These are phyloP conservation scores for Testicularia cyperi DNA, from an alignment of 1,284 basidiomycete species.

Conservation along the genomic window DNA sequence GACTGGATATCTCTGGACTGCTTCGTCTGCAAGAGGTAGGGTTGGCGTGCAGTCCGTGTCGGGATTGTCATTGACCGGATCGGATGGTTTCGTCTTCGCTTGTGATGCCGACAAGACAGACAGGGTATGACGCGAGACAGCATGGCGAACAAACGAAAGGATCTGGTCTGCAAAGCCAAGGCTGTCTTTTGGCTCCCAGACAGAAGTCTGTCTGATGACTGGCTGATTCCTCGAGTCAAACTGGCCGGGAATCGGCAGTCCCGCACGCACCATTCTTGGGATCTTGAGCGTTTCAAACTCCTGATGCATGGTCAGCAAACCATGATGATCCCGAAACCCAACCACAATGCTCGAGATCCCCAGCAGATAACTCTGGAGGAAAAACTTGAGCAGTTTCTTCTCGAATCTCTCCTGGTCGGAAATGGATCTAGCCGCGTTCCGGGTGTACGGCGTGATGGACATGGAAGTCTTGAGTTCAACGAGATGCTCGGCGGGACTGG, in stretches of 20 bases:
- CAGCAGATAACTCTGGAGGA: conserved; percentile 85
- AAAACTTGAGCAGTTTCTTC: conserved; percentile 82
- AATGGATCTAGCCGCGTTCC: conserved; percentile 5
- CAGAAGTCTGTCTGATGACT: conserved; percentile 70
- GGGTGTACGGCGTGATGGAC: conserved; percentile 64
- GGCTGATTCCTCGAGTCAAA: conserved; percentile 68
- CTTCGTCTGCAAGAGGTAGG: not conserved
- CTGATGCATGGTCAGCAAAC: conserved; percentile 61
- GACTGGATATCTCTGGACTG: conserved; percentile 26
- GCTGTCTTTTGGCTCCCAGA: conserved; percentile 76
- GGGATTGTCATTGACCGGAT: too few species aligned
- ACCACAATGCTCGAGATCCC: conserved; percentile 82
- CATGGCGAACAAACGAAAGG: conserved; percentile 66
- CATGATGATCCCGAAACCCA: conserved; percentile 82
- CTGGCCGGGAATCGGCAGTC: conserved; percentile 65
- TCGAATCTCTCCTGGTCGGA: conserved; percentile 65
- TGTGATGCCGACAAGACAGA: not conserved
- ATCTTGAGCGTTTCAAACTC: conserved; percentile 59
- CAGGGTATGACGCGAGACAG: conserved; percentile 6
- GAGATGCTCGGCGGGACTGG: conserved; percentile 61
- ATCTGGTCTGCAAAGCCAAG: conserved; percentile 74
- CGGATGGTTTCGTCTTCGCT: too few species aligned
- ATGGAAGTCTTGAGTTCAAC: conserved; percentile 93
- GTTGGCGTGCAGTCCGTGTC: not conserved
- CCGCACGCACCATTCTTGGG: conserved; percentile 53